Evolutionary conservation across 305 asterid species (phyloP), one percentile per base, ranked within the genome.

Genomic region (Caryopteris hybrid): DNA sequence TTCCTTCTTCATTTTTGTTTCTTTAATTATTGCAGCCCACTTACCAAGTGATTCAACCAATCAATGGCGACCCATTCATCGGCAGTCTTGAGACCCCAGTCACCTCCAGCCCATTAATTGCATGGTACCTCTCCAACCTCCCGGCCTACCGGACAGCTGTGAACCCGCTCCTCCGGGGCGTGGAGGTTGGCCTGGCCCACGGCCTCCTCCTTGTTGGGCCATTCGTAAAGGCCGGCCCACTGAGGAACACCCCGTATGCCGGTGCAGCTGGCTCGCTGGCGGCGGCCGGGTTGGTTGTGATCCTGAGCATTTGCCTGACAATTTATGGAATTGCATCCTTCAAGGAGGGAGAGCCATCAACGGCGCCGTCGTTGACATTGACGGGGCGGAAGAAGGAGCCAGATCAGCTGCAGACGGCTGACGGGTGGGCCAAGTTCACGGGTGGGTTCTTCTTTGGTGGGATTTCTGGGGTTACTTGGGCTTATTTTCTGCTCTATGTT

Each of bases 391-490:
- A 89, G 86, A 94, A 94, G 80, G 76, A 70, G 70, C 96, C 99
- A 0, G 99, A 94, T 39, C 90, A 81, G 91, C 78, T 94, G 64
- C 98, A 94, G 74, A 91, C 96, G 1, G 94, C 96, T 3, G 92
- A 92, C 2, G 98, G 98, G 14, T 92, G 98, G 96, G 80, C 95
- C 0, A 88, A 90, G 70, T 92, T 92, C 84, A 83, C 83, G 0
- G 98, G 96, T 8, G 98, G 98, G 8, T 92, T 92, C 84, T 92
- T 92, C 85, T 92, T 92, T 71, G 98, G 96, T 25, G 98, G 98
- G 20, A 79, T 92, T 57, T 91, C 98, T 31, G 98, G 98, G 53
- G 98, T 92, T 6, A 38, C 57, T 65, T 92, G 97, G 98, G 98
- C 98, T 51, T 92, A 87, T 48, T 92, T 88, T 70, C 86, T 92